Conservation (phyloP, 495 filamentous ascomycete genomes). For the Aspergillus leporis region DNA sequence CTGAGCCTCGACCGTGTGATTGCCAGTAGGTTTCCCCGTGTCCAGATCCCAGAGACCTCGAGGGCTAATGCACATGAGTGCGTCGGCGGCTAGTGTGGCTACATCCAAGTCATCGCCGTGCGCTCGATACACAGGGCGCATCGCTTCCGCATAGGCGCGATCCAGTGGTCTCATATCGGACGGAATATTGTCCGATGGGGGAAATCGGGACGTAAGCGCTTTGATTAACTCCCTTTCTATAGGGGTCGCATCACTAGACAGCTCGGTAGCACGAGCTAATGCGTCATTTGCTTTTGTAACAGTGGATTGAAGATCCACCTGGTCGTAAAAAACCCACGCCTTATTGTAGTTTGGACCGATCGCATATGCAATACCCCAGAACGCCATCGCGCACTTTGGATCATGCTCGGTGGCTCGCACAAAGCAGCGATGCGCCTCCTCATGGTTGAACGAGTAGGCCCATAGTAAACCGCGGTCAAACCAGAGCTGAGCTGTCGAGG, state of each 20-base stretch:
- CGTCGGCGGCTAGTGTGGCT: constrained; percentile 58
- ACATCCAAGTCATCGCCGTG: constrained; percentile 57
- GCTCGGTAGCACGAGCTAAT: constrained; percentile 34
- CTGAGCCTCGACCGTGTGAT: constrained; percentile 53
- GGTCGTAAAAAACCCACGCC: constrained; percentile 62
- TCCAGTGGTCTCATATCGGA: constrained; percentile 48
- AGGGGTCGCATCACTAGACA: constrained; percentile 24
- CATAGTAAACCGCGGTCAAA: constrained; percentile 38
- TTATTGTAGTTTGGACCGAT: constrained; percentile 73
- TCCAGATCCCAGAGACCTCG: constrained; percentile 61
- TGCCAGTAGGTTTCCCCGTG: constrained; percentile 55
- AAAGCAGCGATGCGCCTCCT: constrained; percentile 26
- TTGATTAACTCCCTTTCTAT: constrained; percentile 55
- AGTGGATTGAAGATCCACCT: constrained; percentile 42
- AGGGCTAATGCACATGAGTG: constrained; percentile 66
- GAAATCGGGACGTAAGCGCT: constrained; percentile 55
- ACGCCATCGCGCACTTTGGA: constrained; percentile 56
- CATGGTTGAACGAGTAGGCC: constrained; percentile 41
- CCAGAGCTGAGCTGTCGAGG: constrained; percentile 32
- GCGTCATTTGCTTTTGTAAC: constrained; percentile 42
- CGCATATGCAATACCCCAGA: constrained; percentile 66
- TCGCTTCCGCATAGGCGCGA: constrained; percentile 55
- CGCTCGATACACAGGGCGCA: constrained; percentile 51
- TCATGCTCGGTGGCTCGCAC: constrained; percentile 33
- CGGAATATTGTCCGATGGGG: constrained; percentile 23